Conservation (phyloP, 108 stramenopile genomes). For the Pelagomonas calceolata region DNA sequence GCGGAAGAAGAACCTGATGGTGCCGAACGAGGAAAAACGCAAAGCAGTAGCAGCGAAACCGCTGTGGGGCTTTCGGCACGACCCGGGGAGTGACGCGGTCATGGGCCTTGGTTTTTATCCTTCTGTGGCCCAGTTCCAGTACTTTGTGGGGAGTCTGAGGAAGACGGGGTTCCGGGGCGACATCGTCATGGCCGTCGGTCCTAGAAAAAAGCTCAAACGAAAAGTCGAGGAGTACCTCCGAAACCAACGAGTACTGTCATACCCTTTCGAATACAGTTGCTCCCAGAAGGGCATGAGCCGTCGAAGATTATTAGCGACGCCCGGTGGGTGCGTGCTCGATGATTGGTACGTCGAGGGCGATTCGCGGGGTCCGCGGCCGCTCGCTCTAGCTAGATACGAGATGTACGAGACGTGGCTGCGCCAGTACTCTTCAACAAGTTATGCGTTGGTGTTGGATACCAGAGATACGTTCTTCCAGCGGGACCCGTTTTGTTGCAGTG, state of each 20-base stretch:
- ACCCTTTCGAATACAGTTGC: not conserved
- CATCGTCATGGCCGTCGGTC: not conserved
- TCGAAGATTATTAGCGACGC: not conserved
- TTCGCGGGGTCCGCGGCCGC: not conserved
- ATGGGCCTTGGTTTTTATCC: not conserved
- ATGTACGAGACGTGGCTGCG: not conserved
- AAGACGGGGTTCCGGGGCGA: not conserved
- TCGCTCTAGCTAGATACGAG: not conserved
- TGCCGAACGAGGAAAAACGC: too few species aligned
- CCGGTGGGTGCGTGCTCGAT: not conserved
- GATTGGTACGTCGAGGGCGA: not conserved
- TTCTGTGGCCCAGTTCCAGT: not conserved
- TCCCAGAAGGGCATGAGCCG: not conserved
- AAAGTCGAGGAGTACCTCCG: not conserved
- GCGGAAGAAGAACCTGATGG: too few species aligned
- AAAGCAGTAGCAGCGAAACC: not conserved
- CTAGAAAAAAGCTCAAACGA: not conserved
- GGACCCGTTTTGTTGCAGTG: not conserved
- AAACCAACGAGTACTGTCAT: not conserved
- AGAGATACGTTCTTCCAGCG: not conserved
- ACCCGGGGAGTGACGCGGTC: not conserved
- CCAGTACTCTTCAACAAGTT: not conserved
- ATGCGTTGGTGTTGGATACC: not conserved
- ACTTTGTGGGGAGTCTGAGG: not conserved
- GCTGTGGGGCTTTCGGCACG: not conserved